Evolutionary conservation across 495 filamentous ascomycete species (phyloP).

Genomic region (Penicillium pancosmium): DNA sequence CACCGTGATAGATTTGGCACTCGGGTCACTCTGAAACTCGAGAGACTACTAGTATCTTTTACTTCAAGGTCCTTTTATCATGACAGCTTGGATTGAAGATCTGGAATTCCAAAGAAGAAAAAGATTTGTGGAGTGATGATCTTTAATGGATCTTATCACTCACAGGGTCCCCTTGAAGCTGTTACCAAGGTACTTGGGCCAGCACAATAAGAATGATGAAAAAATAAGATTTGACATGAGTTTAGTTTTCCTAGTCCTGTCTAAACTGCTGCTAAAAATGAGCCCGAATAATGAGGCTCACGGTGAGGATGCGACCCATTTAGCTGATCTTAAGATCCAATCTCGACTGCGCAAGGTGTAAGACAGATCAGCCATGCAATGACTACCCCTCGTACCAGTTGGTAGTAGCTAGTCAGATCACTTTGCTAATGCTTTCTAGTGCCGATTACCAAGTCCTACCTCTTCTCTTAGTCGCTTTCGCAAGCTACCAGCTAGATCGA

Average conservation of each 20-base stretch:
- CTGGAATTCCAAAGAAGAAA: too few relatives aligned
- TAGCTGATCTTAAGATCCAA: not conserved
- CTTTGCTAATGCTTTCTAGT: conserved; percentile 18
- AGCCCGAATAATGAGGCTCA: not conserved
- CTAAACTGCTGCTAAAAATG: not conserved
- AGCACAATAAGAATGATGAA: not conserved
- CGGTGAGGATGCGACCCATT: not conserved
- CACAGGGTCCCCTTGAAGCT: not conserved
- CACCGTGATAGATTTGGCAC: too few relatives aligned
- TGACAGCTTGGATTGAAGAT: too few relatives aligned
- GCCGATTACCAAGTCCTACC: conserved; percentile 48
- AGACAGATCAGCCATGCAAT: not conserved
- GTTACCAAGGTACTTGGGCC: not conserved
- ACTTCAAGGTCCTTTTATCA: too few relatives aligned
- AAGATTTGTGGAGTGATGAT: not conserved
- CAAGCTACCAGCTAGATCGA: conserved; percentile 52
- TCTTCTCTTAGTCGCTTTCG: conserved; percentile 51
- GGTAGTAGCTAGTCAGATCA: not conserved
- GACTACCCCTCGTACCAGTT: not conserved
- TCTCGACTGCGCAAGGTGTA: not conserved
- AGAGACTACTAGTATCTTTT: too few relatives aligned
- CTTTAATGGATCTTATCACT: not conserved
- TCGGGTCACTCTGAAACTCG: too few relatives aligned
- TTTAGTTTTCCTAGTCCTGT: not conserved
- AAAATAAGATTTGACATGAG: not conserved